Base-by-base conservation (phyloP, 768 basidiomycete genomes). In the Rhizopogon salebrosus region DNA sequence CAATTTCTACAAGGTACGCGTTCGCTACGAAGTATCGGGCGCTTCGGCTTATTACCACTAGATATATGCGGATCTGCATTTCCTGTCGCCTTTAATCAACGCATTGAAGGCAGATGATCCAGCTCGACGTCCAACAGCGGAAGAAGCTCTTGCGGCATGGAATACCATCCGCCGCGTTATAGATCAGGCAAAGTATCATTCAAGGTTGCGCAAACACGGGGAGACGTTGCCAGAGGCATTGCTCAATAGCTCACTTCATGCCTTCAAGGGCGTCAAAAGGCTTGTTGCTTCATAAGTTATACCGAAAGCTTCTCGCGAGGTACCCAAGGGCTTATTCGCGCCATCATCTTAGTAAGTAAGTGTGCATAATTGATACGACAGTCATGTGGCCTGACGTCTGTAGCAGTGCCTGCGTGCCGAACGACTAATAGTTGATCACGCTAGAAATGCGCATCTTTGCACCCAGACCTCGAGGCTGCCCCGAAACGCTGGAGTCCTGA, bases 1-100 rank as follows among this genome's bases (percentile, higher is more conserved):
- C 6, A 56, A 62, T 22, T 57, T 65, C n/a, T 54, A 56, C 2
- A 48, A 59, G 1, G 54, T 55, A 10, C 1, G 20, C 6, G 10
- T 6, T 39, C 16, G 2, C 18, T 39, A 20, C 4, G 22, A 13
- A 20, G 22, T 39, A 11, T 11, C 0, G 20, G 13, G 11, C 20
- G 38, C 11, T 22, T 39, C 3, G 4, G 5, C 20, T 39, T 9
- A 39, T 20, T 2, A 9, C 13, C 20, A 20, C 6, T 5, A 39
- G 38, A 39, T 22, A 39, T 39, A 39, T 39, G 38, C 38, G 4
- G 38, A 39, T 39, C 20, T 39, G 38, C 38, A 39, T 39, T 22
- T 39, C 20, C 20, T 39, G 20, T 39, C 38, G 4, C 38, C 38
- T 39, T 39, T 39, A 11, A 22, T 39, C 20, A 39, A 39, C 2